Conservation (phyloP, 495 filamentous ascomycete genomes). For the Trypethelium eluteriae region DNA sequence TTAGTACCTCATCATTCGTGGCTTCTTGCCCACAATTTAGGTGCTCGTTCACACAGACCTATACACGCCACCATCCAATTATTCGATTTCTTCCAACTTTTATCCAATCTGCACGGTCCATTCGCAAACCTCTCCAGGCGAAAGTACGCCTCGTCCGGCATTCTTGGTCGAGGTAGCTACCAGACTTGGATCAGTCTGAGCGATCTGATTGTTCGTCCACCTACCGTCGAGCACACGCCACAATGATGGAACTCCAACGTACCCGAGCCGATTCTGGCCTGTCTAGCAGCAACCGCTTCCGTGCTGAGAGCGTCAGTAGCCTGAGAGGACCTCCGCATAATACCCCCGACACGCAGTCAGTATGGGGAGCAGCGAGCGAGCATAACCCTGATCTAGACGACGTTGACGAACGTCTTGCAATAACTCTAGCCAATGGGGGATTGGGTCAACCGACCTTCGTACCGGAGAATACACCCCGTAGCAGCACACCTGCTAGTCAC, state of each 20-base stretch:
- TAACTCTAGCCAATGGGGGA: not conserved
- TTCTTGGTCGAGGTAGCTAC: too few relatives aligned
- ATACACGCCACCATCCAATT: not conserved
- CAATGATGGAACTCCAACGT: conserved; percentile 1
- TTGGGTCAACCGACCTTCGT: conserved; percentile 13
- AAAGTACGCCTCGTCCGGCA: too few relatives aligned
- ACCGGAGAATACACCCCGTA: conserved; percentile 16
- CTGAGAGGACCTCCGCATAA: conserved; percentile 5
- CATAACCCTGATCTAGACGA: conserved; percentile 1
- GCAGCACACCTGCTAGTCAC: conserved; percentile 16
- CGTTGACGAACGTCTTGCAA: conserved; percentile 7
- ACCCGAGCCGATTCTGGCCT: not conserved
- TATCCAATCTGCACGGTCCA: too few relatives aligned
- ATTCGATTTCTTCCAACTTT: not conserved
- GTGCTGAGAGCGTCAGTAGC: conserved; percentile 8
- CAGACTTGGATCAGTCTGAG: not conserved
- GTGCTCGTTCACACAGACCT: not conserved
- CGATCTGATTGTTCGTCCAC: not conserved
- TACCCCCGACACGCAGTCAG: conserved; percentile 3
- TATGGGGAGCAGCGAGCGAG: conserved; percentile 1
- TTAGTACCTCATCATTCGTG: not conserved
- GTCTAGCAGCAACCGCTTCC: not conserved
- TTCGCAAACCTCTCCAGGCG: too few relatives aligned
- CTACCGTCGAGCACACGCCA: not conserved
- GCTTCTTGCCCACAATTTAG: not conserved